Base-by-base conservation (phyloP, 208 protist genomes). In the Balamuthia mandrillaris region DNA sequence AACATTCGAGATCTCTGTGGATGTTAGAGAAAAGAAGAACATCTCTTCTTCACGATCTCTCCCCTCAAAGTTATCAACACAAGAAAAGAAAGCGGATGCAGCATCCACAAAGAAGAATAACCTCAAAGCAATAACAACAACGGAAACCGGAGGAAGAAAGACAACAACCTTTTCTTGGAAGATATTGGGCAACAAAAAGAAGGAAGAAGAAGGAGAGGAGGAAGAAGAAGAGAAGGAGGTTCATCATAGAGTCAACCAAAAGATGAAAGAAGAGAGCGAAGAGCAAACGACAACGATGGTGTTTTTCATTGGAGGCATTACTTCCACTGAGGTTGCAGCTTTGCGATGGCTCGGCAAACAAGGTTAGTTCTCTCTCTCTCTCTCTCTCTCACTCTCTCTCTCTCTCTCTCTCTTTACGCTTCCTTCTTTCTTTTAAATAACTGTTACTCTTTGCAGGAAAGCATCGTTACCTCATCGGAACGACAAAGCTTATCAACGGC, bases 241-340 rank as follows among this genome's bases (percentile, higher is more conserved):
- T n/a, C n/a, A n/a, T n/a, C n/a, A n/a, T n/a, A n/a, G n/a, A n/a
- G n/a, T n/a, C n/a, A n/a, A n/a, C 58, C 18, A 29, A 4, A 14
- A 5, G 10, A 1, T 65, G 58, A n/a, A 24, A 5, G 18, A 37
- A n/a, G 14, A 3, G 21, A 39, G 29, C 6, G 58, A 33, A 74
- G 63, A 27, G 63, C 63, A 74, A 74, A 27, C 66, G 21, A 90
- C 93, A 18, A 89, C 84, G 12, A 81, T 98, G 51, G 88, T 98
- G 39, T 96, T 96, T 89, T 92, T 97, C 60, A 91, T 98, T 65
- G 96, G 96, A 24, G 97, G 97, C 16, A 84, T 97, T 27, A 97
- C 96, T 3, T 93, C 90, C 58, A 90, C 95, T 0, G 96, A 98
- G 84, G 94, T 97, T 10, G 95, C 92, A 41, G 90, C 94, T 7